Evolutionary conservation across 1,284 basidiomycete species (phyloP).

Genomic region (Schizopora paradoxa): DNA sequence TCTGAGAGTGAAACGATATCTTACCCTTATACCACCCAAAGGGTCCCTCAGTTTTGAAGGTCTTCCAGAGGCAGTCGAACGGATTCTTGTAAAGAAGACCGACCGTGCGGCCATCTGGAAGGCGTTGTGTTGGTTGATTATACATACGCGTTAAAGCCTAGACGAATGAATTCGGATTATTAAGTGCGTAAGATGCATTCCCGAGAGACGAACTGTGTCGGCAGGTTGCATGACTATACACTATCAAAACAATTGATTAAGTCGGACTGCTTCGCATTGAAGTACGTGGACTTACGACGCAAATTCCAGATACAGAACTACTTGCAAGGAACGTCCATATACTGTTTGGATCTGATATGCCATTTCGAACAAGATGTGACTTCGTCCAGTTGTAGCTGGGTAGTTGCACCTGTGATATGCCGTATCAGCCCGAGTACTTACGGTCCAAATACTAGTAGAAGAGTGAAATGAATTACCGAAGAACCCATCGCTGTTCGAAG

Average conservation of each 20-base stretch:
- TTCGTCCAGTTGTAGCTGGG: slow-evolving; percentile 96
- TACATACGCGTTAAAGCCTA: slow-evolving; percentile 93
- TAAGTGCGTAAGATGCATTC: slow-evolving; percentile 19
- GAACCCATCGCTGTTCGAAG: slow-evolving; percentile 92
- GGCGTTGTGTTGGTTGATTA: slow-evolving; percentile 80
- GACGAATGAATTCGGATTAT: neutral
- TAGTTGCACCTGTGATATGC: slow-evolving; percentile 68
- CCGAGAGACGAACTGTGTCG: slow-evolving; percentile 60
- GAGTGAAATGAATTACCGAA: slow-evolving; percentile 45
- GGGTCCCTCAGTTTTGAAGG: slow-evolving; percentile 84
- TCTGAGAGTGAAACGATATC: slow-evolving; percentile 6
- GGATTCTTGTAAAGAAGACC: slow-evolving; percentile 88
- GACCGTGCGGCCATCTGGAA: slow-evolving; percentile 68
- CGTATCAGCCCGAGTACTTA: neutral
- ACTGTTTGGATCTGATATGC: slow-evolving; percentile 66
- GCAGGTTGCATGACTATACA: slow-evolving; percentile 86
- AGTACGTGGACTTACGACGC: slow-evolving; percentile 62
- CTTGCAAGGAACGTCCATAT: slow-evolving; percentile 86
- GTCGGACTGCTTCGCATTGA: slow-evolving; percentile 4
- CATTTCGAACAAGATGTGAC: slow-evolving; percentile 60
- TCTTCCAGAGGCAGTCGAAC: slow-evolving; percentile 96
- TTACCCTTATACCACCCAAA: slow-evolving; percentile 89
- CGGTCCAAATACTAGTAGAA: neutral
- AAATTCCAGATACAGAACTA: slow-evolving; percentile 85
- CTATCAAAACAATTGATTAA: slow-evolving; percentile 33